These are phyloP conservation scores for Ramalina intermedia DNA, from an alignment of 495 filamentous ascomycete species.

Conservation along the genomic window DNA sequence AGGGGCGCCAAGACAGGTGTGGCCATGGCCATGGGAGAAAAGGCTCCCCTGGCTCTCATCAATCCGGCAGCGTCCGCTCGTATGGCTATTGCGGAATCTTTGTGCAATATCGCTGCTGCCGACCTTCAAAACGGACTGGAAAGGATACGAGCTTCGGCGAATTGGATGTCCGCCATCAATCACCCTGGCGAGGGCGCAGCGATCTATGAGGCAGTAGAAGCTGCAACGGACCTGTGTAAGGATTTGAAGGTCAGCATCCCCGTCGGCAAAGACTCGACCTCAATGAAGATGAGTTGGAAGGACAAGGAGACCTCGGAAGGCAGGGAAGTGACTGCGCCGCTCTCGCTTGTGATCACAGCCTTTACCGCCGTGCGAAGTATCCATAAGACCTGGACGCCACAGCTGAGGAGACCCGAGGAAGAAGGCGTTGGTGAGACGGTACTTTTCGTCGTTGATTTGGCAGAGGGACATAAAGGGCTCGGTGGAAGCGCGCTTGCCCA, in stretches of 20 bases:
- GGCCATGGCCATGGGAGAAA: constrained; percentile 95
- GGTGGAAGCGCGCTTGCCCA: constrained; percentile 91
- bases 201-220: constrained; percentile 70
- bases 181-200: constrained; percentile 90
- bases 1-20: constrained; percentile 67
- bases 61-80: constrained; percentile 83
- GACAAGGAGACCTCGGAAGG: constrained; percentile 48
- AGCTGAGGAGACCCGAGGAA: constrained; percentile 67
- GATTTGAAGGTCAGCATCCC: constrained; percentile 81
- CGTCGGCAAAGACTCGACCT: constrained; percentile 95
- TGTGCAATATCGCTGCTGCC: constrained; percentile 84
- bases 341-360: constrained; percentile 80
- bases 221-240: constrained; percentile 75
- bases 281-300: constrained; percentile 96
- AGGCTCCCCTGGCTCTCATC: constrained; percentile 78
- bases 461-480: constrained; percentile 58
- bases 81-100: constrained; percentile 90
- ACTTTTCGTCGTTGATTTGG: constrained; percentile 83
- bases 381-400: constrained; percentile 82
- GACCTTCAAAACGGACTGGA: constrained; percentile 63
- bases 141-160: constrained; percentile 77
- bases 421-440: constrained; percentile 61
- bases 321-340: constrained; percentile 82
- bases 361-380: constrained; percentile 72
- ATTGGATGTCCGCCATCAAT: constrained; percentile 96